Base-by-base conservation (phyloP, 805 yeast species). In the Cyberlindnera veronae region DNA sequence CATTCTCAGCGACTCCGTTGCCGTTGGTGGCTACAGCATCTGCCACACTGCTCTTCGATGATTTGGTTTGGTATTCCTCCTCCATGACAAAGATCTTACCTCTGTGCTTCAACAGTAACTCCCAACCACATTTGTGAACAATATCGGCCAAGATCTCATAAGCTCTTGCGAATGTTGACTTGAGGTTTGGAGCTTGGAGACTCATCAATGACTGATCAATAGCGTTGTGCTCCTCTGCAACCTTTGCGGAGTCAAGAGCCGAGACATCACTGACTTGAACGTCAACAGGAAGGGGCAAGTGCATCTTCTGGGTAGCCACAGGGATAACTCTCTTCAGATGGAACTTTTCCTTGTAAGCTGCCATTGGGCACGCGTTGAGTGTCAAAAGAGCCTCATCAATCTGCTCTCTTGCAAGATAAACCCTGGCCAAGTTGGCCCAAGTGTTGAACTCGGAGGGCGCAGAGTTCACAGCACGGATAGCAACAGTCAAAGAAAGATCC, bases 331-430 rank as follows among this genome's bases (percentile, higher is more conserved):
- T 67, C 55, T 74, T 77, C 51, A 83, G 68, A 17, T 71, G 67
- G 57, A 69, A 84, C 46, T 75, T 75, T 51, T 84, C 93, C 55
- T 78, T 81, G 10, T 84, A 76, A 1, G 67, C 53, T 39, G 80
- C 80, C 88, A 85, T 83, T 18, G 95, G 95, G 54, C 90, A 83
- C 13, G 91, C 79, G 53, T 85, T 85, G 49, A 85, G 67, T 1
- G 89, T 76, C 41, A 84, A 62, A 38, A 85, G 66, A 2, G 93
- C 85, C 50, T 81, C 75, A 56, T 84, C 90, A 57, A 77, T 76
- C 59, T 83, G 81, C 20, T 78, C 79, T 37, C 76, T 57, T 32
- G 72, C 71, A 29, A 84, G 76, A 58, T 84, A 84, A 2, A 77
- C 74, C 50, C 72, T 71, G 8, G 84, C 84, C 42, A 85, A 61